Percentiles rank a stretch among this genome's conserved stretches.
Evolutionary conservation across 768 basidiomycete species (phyloP).

Genomic region (Mycena belliarum): DNA sequence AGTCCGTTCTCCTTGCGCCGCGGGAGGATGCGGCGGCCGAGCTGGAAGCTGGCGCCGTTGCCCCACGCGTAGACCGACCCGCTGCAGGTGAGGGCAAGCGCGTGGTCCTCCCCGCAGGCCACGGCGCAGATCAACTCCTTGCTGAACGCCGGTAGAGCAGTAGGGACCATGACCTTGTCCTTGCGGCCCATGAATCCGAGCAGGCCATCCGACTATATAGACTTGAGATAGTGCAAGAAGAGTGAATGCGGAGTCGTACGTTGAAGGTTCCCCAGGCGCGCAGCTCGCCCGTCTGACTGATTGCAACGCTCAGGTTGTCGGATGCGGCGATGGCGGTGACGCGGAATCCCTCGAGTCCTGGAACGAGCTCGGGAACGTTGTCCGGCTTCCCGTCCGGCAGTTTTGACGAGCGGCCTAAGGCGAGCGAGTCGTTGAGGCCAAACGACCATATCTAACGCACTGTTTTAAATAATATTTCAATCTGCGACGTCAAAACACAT

Average conservation of each 20-base stretch:
- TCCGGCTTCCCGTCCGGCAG: slow-evolving; percentile 5
- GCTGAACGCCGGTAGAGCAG: slow-evolving; percentile 6
- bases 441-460: slow-evolving; percentile 19
- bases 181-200: slow-evolving; percentile 14
- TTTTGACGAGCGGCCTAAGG: slow-evolving; percentile 15
- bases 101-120: slow-evolving; percentile 19
- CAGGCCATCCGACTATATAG: slow-evolving; percentile 8
- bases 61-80: slow-evolving; percentile 21
- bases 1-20: slow-evolving; percentile 8
- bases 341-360: slow-evolving; percentile 8
- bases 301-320: slow-evolving; percentile 16
- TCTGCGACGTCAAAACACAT: neutral
- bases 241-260: neutral
- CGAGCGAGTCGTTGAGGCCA: slow-evolving; percentile 18
- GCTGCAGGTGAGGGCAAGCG: slow-evolving; percentile 14
- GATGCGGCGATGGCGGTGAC: slow-evolving; percentile 11
- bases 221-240: neutral
- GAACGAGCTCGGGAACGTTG: slow-evolving; percentile 6
- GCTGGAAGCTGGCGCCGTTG: slow-evolving; percentile 9
- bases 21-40: slow-evolving; percentile 14
- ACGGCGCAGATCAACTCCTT: slow-evolving; percentile 7
- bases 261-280: slow-evolving; percentile 22
- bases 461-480: too few species aligned
- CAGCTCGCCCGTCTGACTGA: slow-evolving; percentile 12
- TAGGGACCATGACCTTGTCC: slow-evolving; percentile 7